These are phyloP conservation scores for Mycena amicta DNA, from an alignment of 768 basidiomycete genomes.

Conservation along the genomic window DNA sequence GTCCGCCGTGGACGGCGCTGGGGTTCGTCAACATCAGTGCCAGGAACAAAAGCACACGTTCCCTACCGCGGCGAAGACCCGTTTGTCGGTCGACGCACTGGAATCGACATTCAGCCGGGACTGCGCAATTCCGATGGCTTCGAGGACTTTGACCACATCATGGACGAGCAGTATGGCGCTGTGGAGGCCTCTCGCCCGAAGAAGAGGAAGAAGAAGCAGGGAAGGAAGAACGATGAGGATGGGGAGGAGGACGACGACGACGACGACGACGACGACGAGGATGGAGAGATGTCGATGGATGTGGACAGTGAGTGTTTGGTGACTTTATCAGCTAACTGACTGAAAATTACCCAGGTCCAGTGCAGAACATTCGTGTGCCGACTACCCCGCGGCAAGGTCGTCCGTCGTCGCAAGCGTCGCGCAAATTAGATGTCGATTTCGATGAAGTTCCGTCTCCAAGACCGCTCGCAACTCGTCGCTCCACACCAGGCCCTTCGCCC, in stretches of 20 bases:
- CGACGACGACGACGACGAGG: slow-evolving; percentile 52
- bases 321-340: neutral
- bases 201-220: slow-evolving; percentile 2
- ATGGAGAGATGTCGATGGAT: slow-evolving; percentile 80
- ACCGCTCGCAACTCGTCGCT: slow-evolving; percentile 32
- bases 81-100: slow-evolving; percentile 80
- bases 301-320: slow-evolving; percentile 62
- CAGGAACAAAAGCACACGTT: slow-evolving; percentile 71
- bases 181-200: slow-evolving; percentile 47
- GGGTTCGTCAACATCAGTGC: no score
- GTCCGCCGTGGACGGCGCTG: no score
- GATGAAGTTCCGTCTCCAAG: slow-evolving; percentile 63
- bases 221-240: slow-evolving; percentile 24
- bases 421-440: slow-evolving; percentile 55
- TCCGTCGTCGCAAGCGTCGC: slow-evolving; percentile 48
- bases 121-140: slow-evolving; percentile 79
- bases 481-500: slow-evolving; percentile 43
- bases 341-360: slow-evolving; percentile 35
- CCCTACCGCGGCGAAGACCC: slow-evolving; percentile 81
- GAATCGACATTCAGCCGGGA: slow-evolving; percentile 66
- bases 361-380: slow-evolving; percentile 32
- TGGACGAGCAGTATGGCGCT: slow-evolving; percentile 60
- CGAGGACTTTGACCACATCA: slow-evolving; percentile 76
- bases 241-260: slow-evolving; percentile 46
- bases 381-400: slow-evolving; percentile 46